Evolutionary conservation across 2,329 filamentous ascomycete genomes (phyloP).

Genomic region (Epichloe amarillans): DNA sequence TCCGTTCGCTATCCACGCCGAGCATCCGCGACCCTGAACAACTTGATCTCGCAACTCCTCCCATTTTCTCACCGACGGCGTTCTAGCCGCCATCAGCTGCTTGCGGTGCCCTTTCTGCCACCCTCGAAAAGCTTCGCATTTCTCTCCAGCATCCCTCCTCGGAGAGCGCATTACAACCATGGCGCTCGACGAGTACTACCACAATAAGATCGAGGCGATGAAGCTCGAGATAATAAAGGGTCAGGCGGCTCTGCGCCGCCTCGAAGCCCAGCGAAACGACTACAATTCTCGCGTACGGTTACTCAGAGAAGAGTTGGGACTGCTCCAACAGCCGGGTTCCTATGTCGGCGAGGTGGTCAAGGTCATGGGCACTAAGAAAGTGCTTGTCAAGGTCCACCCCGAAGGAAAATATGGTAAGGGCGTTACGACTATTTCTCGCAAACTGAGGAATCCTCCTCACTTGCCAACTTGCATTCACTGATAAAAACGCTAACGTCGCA

Average conservation of each 20-base stretch:
- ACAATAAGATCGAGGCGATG: constrained; percentile 99
- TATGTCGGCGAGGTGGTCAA: constrained; percentile 99
- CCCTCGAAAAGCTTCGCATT: too few relatives aligned
- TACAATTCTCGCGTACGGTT: constrained; percentile 97
- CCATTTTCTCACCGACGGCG: neutral
- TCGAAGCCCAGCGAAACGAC: constrained; percentile 97
- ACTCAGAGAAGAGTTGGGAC: constrained; percentile 84
- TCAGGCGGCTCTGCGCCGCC: constrained; percentile 82
- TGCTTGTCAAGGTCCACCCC: constrained; percentile 95
- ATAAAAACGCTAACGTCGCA: neutral
- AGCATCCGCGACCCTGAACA: neutral
- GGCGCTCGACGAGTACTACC: constrained; percentile 98
- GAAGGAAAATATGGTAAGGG: constrained; percentile 95
- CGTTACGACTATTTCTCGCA: neutral
- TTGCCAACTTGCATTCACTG: neutral
- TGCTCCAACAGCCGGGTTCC: constrained; percentile 92
- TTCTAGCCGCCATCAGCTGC: neutral
- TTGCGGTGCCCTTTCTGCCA: neutral
- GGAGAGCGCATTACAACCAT: constrained; percentile 37
- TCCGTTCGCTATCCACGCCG: neutral
- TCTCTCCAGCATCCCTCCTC: neutral
- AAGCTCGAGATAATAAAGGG: constrained; percentile 99
- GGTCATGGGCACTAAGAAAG: constrained; percentile 99
- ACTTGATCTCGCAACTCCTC: neutral
- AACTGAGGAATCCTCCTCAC: too few relatives aligned